phyloP scores from a whole-genome alignment of 176 grass and related monocot genomes.

The Neostapfia colusana region DNA sequence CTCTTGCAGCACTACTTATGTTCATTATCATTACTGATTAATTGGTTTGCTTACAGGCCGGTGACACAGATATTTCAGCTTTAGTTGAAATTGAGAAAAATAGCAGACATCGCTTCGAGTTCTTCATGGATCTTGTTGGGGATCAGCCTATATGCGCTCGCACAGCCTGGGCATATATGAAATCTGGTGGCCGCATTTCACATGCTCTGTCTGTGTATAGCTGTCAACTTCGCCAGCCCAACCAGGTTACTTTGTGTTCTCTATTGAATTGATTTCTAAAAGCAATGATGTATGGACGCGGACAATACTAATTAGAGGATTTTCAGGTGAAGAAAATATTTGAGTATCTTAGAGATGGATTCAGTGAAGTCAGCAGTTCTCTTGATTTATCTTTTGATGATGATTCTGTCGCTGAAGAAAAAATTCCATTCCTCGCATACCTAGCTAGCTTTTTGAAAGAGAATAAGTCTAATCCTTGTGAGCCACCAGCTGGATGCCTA shows the following conservation, averaged over 20 bases:
- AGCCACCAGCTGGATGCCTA: constrained; percentile 83
- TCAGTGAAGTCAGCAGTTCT: constrained; percentile 87
- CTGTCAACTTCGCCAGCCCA: constrained; percentile 91
- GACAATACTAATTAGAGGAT: constrained; percentile 17
- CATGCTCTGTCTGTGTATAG: constrained; percentile 97
- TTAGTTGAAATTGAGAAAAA: constrained; percentile 99
- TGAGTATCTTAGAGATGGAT: constrained; percentile 91
- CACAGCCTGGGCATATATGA: constrained; percentile 94
- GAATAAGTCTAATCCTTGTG: constrained; percentile 77
- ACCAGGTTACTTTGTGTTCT: constrained; percentile 64
- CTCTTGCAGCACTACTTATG: background rate
- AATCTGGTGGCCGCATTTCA: constrained; percentile 93
- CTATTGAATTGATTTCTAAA: constrained; percentile 1
- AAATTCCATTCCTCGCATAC: constrained; percentile 95
- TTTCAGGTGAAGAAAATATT: constrained; percentile 99
- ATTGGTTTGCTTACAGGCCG: constrained; percentile 68
- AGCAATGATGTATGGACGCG: background rate
- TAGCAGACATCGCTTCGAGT: constrained; percentile 90
- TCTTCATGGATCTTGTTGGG: constrained; percentile 96
- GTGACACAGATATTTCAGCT: constrained; percentile 97
- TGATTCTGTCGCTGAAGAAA: constrained; percentile 97
- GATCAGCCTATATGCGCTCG: constrained; percentile 97
- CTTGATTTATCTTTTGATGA: constrained; percentile 93
- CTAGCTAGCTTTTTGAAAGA: constrained; percentile 84
- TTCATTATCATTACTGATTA: constrained; percentile 24